These are phyloP conservation scores for Apiospora kogelbergensis DNA, from an alignment of 2,329 filamentous ascomycete species.

Conservation along the genomic window DNA sequence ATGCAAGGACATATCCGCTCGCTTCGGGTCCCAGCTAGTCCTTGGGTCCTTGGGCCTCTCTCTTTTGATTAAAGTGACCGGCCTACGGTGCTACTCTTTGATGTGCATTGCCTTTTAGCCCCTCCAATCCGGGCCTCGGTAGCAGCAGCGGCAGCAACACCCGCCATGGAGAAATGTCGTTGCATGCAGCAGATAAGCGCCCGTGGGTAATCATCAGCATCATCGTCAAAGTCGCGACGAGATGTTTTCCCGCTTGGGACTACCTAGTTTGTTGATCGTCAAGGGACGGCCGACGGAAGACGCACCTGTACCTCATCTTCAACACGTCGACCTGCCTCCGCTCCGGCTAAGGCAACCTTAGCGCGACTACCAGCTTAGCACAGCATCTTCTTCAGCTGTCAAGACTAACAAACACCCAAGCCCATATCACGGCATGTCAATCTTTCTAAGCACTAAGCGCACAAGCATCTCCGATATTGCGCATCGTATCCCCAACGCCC, in stretches of 20 bases:
- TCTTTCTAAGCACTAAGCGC: not conserved
- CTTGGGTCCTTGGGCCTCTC: not conserved
- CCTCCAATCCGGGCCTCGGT: not conserved
- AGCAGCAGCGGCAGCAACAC: not conserved
- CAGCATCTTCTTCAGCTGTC: not conserved
- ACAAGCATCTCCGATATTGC: not conserved
- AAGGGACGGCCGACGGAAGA: not conserved
- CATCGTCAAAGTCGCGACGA: not conserved
- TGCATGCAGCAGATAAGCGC: not conserved
- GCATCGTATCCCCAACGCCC: not conserved
- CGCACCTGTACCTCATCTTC: not conserved
- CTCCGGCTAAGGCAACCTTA: not conserved
- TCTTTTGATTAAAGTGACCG: not conserved
- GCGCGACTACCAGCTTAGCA: not conserved
- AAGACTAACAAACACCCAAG: not conserved
- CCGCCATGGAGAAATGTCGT: not conserved
- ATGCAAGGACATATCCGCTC: constrained; percentile 8
- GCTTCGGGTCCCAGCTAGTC: not conserved
- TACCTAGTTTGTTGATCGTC: not conserved
- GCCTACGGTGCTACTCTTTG: not conserved
- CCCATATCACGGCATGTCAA: not conserved
- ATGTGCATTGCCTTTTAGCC: constrained; percentile 1
- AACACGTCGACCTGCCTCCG: not conserved
- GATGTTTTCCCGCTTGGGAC: not conserved
- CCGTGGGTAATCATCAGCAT: not conserved